Evolutionary conservation across 306 rosid genomes (phyloP), one percentile per base, ranked within the genome.

Genomic region (Acacia crassicarpa): DNA sequence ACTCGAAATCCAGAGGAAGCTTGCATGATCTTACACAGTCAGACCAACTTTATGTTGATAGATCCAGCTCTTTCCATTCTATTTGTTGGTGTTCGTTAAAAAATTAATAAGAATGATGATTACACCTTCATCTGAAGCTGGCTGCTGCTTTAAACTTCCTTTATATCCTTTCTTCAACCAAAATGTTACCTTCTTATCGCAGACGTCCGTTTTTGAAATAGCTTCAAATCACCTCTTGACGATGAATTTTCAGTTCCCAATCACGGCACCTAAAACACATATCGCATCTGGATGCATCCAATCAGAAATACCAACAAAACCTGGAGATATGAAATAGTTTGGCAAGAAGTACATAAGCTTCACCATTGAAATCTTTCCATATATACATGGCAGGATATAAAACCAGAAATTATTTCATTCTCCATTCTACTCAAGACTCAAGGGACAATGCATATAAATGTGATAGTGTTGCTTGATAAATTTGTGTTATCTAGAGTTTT

Each of bases 21-120:
- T 38, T 1, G 41, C 1, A 6, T 7, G 1, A 6, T 1, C 8
- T 38, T 1, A 38, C 41, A 38, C 8, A 1, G 8, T 0, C 0
- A 38, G 8, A 38, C 41, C 41, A 38, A 38, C 8, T 38, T 38
- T 6, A 38, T 38, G 1, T 38, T 38, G 41, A 8, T 38, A 38
- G 41, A 38, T 38, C 41, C 41, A 38, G 1, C 8, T 38, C 41
- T 38, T 27, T 20, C 68, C 40, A n/a, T 27, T 27, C 20, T 62
- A 4, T 27, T 27, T 62, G 0, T 25, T 27, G 20, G 3, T 32
- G 35, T 27, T 27, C 11, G 5, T 30, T 65, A 14, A 38, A 5
- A 38, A 38, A 6, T 38, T 38, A 38, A 1, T 6, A 38, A 38
- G 41, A 38, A 38, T 38, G 8, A 5, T 38, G 5, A 38, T 38